Evolutionary conservation across 257 asterid species (phyloP).

Genomic region (Oldenlandia corymbosa): DNA sequence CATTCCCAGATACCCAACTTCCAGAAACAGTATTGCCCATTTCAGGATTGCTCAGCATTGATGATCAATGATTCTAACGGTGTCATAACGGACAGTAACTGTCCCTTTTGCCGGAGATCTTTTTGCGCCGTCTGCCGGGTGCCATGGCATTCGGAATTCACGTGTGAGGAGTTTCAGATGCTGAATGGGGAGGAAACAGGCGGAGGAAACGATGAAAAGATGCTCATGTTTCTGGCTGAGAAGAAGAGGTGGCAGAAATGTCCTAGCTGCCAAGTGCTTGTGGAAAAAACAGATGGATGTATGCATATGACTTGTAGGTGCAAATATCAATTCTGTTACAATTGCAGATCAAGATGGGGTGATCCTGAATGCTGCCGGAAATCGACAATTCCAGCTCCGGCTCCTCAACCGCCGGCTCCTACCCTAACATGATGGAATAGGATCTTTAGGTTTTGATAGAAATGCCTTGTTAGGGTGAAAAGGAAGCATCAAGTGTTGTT

Average conservation of each 20-base stretch:
- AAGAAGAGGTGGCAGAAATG: slow-evolving; percentile 71
- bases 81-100: slow-evolving; percentile 14
- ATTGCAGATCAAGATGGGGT: slow-evolving; percentile 52
- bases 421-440: too few relatives aligned
- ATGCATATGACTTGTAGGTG: slow-evolving; percentile 66
- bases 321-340: slow-evolving; percentile 49
- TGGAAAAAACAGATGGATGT: slow-evolving; percentile 58
- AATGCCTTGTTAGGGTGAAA: too few relatives aligned
- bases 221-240: slow-evolving; percentile 54
- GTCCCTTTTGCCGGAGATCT: slow-evolving; percentile 48
- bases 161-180: slow-evolving; percentile 59
- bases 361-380: slow-evolving; percentile 29
- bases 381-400: too few relatives aligned
- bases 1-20: slow-evolving; percentile 52
- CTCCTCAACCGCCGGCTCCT: too few relatives aligned
- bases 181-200: slow-evolving; percentile 21
- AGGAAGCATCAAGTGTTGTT: too few relatives aligned
- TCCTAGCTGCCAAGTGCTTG: slow-evolving; percentile 59
- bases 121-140: slow-evolving; percentile 59
- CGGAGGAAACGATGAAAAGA: slow-evolving; percentile 32
- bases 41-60: slow-evolving; percentile 54
- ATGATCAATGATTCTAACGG: slow-evolving; percentile 40
- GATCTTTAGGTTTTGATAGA: too few relatives aligned
- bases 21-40: slow-evolving; percentile 57
- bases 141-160: slow-evolving; percentile 68